Base-by-base conservation (phyloP, 2,329 filamentous ascomycete genomes). In the Eurotiales sp. region DNA sequence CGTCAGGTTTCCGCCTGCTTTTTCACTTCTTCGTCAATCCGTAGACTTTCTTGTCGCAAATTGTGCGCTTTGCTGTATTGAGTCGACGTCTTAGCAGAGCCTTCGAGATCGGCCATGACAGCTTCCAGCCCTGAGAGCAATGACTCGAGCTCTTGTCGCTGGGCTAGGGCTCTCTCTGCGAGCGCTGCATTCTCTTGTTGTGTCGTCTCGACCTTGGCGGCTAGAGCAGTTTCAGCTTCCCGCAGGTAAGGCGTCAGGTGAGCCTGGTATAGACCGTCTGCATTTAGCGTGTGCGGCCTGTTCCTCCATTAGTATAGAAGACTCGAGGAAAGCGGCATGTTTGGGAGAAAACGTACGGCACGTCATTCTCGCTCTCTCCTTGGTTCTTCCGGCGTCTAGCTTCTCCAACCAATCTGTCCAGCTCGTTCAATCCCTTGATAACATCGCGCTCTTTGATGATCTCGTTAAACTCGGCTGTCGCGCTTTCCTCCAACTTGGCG, bases 391-490 rank as follows among this genome's bases (percentile, higher is more conserved):
- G 71, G 56, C 66, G 64, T 59, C 74, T 77, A 10, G 82, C 83
- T 55, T 84, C 82, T 23, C 76, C 77, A 23, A 85, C 76, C 55
- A 83, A 69, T 32, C 75, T 69, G 61, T 86, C 83, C 56, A 85
- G 68, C 50, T 81, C 79, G 62, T 85, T 85, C 56, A 86, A 66
- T 19, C 78, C 74, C 53, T 71, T 64, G 5, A 85, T 72, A 1
- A 83, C 81, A 52, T 80, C 72, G 46, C 81, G 67, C 58, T 83
- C 78, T 25, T 64, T 64, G 54, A 85, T 58, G 51, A 85, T 81
- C 42, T 76, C 74, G n/a, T 83, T 80, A 63, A 85, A 85, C 57
- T 85, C 80, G 14, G 73, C 73, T 63, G 69, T 76, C 56, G 79
- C 81, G 46, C 76, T 75, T 55, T 78, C 76, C 57, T 82, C 79